A percentile compares a stretch with the other conserved stretches of the same genome.
phyloP scores from a whole-genome alignment of 192 early-diverging fungal genomes.

The Geranomyces variabilis region DNA sequence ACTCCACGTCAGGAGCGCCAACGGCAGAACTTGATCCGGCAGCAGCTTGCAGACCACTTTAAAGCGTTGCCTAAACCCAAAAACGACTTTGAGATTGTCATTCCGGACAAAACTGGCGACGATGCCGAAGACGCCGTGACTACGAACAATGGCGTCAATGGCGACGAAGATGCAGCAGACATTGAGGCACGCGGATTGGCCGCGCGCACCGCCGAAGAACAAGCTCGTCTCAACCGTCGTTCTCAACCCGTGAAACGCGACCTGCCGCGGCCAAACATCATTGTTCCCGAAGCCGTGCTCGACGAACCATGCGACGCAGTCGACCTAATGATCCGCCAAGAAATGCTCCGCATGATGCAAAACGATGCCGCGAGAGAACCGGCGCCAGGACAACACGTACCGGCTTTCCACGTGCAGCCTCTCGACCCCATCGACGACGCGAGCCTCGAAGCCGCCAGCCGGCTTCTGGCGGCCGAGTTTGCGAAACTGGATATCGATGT shows the following conservation, averaged over 20 bases:
- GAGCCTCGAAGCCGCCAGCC: conserved; percentile 48
- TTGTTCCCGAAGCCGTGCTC: conserved; percentile 33
- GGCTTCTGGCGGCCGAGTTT: conserved; percentile 57
- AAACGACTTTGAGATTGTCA: conserved; percentile 90
- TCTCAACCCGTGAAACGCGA: conserved; percentile 75
- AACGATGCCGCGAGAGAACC: conserved; percentile 77
- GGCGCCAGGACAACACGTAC: conserved; percentile 59
- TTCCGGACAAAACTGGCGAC: conserved; percentile 69
- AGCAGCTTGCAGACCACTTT: conserved; percentile 74
- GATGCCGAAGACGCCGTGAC: conserved; percentile 40
- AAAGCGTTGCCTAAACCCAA: conserved; percentile 79
- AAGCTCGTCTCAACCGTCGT: conserved; percentile 60
- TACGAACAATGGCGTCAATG: conserved; percentile 32
- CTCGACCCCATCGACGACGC: conserved; percentile 42
- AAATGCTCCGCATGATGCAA: conserved; percentile 70
- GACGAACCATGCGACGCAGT: conserved; percentile 7
- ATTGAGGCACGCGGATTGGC: conserved; percentile 58
- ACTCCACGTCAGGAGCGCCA: conserved; percentile 73
- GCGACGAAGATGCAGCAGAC: conserved; percentile 75
- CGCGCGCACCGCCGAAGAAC: conserved; percentile 53
- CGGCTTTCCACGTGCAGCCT: conserved; percentile 24
- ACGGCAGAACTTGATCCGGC: conserved; percentile 62
- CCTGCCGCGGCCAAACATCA: conserved; percentile 72
- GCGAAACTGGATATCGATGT: conserved; percentile 25
- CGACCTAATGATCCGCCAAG: conserved; percentile 66